phyloP scores from a whole-genome alignment of 768 basidiomycete genomes.

The Tremella yokohamensis region DNA sequence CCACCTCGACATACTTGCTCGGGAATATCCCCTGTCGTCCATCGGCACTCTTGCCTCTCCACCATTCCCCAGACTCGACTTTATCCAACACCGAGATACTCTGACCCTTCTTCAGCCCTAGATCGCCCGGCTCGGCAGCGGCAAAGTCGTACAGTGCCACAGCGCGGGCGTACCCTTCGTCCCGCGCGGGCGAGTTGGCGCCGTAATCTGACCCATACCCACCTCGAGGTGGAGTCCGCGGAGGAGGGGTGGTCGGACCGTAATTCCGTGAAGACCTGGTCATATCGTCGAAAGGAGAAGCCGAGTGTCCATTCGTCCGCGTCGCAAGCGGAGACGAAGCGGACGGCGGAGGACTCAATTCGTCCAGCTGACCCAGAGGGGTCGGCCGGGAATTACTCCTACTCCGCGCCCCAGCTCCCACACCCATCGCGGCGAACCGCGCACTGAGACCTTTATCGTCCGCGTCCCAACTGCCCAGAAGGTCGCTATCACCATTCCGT shows the following conservation, averaged over 20 bases:
- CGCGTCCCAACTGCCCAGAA: conserved; percentile 29
- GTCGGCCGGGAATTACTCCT: conserved; percentile 24
- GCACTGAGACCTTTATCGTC: conserved; percentile 28
- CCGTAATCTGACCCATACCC: too few species aligned
- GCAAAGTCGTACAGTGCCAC: conserved; percentile 71
- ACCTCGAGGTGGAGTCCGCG: too few species aligned
- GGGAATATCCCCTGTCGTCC: conserved; percentile 41
- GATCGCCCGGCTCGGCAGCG: conserved; percentile 72
- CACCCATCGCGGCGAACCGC: neutral
- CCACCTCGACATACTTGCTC: conserved; percentile 40
- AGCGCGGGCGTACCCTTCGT: conserved; percentile 57
- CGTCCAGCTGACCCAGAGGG: neutral
- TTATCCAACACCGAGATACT: conserved; percentile 67
- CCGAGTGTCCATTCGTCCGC: conserved; percentile 3
- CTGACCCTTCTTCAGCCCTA: conserved; percentile 62
- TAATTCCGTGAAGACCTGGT: neutral
- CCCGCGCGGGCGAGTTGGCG: conserved; percentile 1
- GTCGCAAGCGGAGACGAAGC: neutral
- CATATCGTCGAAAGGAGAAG: conserved; percentile 19
- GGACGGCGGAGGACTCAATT: neutral
- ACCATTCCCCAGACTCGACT: conserved; percentile 54
- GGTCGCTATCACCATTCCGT: conserved; percentile 12
- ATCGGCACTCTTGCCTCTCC: conserved; percentile 18
- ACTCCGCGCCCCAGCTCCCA: conserved; percentile 9
- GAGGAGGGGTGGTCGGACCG: too few species aligned